phyloP scores from a whole-genome alignment of 768 basidiomycete species.

The Leccinum imitatum region DNA sequence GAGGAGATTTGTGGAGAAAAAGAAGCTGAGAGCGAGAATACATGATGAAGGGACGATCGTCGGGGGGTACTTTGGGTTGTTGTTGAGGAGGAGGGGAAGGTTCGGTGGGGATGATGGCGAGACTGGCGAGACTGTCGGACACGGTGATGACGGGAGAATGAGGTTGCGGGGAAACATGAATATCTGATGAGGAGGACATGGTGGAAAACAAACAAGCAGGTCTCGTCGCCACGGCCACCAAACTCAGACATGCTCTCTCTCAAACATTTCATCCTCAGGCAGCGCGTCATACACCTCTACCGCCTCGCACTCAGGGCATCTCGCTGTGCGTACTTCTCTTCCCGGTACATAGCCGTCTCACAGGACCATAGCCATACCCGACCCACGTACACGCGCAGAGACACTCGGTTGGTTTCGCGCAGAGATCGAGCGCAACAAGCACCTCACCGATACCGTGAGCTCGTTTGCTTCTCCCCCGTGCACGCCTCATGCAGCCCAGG shows the following conservation, averaged over 20 bases:
- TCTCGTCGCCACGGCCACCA: conserved; percentile 6
- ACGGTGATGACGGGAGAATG: conserved; percentile 27
- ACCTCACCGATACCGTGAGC: conserved; percentile 57
- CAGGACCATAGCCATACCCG: conserved; percentile 53
- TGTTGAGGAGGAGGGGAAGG: conserved; percentile 14
- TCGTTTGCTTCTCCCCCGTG: background rate
- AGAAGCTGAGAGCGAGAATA: conserved; percentile 75
- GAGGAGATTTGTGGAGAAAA: conserved; percentile 66
- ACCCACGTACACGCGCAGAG: conserved; percentile 59
- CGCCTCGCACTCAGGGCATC: conserved; percentile 68
- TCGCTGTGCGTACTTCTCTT: conserved; percentile 43
- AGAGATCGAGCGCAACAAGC: conserved; percentile 65
- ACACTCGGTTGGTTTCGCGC: conserved; percentile 70
- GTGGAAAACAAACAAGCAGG: conserved; percentile 14
- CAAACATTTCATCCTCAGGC: conserved; percentile 73
- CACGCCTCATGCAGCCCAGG: conserved; percentile 37
- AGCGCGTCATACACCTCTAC: conserved; percentile 61
- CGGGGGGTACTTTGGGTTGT: conserved; percentile 9
- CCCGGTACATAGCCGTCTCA: conserved; percentile 4
- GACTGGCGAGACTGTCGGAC: conserved; percentile 33
- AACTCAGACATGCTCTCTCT: conserved; percentile 43
- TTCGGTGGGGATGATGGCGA: conserved; percentile 26
- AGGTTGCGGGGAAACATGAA: conserved; percentile 20
- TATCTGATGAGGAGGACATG: conserved; percentile 33
- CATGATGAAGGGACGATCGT: conserved; percentile 49